Evolutionary conservation across 352 stramenopile species (phyloP).

Genomic region (Halophytophthora polymorphica): DNA sequence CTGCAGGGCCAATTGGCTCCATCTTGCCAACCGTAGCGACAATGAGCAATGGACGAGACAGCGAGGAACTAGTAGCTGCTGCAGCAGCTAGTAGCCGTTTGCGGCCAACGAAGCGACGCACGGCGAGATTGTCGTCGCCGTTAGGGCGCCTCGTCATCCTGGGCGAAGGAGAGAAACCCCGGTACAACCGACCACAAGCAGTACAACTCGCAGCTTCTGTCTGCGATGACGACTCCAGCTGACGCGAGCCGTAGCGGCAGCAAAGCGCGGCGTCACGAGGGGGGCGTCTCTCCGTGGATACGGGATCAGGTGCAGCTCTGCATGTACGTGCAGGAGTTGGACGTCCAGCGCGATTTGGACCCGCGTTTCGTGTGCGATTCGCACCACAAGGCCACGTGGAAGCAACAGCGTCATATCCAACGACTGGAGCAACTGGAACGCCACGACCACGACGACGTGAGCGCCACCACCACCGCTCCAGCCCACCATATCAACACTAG

Average conservation of each 20-base stretch:
- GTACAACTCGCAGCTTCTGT: not conserved
- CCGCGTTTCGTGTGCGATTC: conserved; percentile 28
- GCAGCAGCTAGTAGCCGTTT: conserved; percentile 2
- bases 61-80: too few relatives aligned
- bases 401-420: conserved; percentile 27
- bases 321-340: conserved; percentile 33
- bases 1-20: too few relatives aligned
- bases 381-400: conserved; percentile 45
- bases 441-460: conserved; percentile 1
- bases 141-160: conserved; percentile 2
- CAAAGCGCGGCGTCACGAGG: not conserved
- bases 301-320: conserved; percentile 39
- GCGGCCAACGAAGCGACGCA: conserved; percentile 18
- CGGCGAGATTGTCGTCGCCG: not conserved
- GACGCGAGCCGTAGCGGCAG: conserved; percentile 1
- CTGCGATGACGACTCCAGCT: conserved; percentile 8
- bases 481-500: not conserved
- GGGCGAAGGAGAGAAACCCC: not conserved
- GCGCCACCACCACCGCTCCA: not conserved
- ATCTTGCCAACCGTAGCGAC: too few relatives aligned
- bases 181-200: conserved; percentile 3
- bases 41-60: too few relatives aligned
- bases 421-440: conserved; percentile 16
- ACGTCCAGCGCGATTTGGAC: conserved; percentile 18
- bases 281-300: conserved; percentile 25